phyloP scores from a whole-genome alignment of 1,284 basidiomycete genomes.

The Ceratobasidium sp. region DNA sequence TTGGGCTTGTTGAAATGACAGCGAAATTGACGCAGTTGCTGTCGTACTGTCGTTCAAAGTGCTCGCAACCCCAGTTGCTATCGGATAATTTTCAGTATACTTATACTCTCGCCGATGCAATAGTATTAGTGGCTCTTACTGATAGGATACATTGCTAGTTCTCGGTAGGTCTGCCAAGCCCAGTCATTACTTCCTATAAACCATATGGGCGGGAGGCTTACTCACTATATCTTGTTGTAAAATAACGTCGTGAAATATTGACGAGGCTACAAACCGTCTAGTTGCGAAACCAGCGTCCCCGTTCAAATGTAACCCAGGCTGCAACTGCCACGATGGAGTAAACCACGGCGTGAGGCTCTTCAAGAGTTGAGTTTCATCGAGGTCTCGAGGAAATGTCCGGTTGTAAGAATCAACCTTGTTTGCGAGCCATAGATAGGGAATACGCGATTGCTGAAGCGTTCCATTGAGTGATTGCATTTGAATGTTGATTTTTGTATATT shows the following conservation, averaged over 20 bases:
- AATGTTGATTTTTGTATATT: no score
- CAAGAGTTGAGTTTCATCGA: neutral
- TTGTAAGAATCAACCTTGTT: neutral
- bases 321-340: neutral
- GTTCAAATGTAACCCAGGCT: conserved; percentile 6
- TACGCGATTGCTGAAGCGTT: no score
- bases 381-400: no score
- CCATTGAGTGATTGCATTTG: no score
- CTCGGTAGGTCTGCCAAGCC: neutral
- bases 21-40: conserved; percentile 9
- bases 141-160: conserved; percentile 9
- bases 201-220: neutral
- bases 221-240: neutral
- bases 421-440: neutral
- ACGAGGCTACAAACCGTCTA: conserved; percentile 3
- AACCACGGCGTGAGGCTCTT: neutral
- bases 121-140: conserved; percentile 3
- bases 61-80: no score
- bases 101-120: neutral
- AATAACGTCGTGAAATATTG: conserved; percentile 6
- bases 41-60: neutral
- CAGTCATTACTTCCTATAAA: no score
- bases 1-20: neutral
- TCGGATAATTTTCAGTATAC: no score
- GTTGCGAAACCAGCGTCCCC: neutral